Conservation (phyloP, 1,139 yeast genomes). For the Suhomyces maxii region DNA sequence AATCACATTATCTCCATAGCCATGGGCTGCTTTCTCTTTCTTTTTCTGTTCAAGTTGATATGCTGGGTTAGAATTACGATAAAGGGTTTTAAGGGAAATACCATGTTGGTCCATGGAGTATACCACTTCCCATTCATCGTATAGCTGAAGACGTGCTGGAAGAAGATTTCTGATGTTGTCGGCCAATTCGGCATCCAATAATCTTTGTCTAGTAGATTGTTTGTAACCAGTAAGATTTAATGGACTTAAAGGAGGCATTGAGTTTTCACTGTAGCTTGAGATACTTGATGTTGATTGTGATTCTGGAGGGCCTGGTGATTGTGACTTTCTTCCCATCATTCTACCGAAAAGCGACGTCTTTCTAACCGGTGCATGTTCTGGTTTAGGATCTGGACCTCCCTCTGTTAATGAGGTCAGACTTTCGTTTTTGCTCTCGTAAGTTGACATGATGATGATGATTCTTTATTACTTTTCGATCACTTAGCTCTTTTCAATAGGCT, state of each 20-base stretch:
- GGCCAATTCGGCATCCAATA: conserved; percentile 63
- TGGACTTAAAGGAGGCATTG: conserved; percentile 38
- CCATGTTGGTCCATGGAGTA: conserved; percentile 93
- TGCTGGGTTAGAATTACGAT: conserved; percentile 36
- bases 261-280: conserved; percentile 4
- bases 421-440: background rate
- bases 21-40: conserved; percentile 26
- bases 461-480: too few relatives aligned
- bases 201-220: conserved; percentile 52
- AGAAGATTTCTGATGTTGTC: conserved; percentile 69
- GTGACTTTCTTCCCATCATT: conserved; percentile 8
- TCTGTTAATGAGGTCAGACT: conserved; percentile 5
- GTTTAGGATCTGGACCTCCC: background rate
- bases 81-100: conserved; percentile 77
- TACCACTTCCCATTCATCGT: conserved; percentile 71
- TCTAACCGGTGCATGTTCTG: background rate
- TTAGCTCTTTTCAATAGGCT: too few relatives aligned
- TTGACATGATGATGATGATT: background rate
- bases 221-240: conserved; percentile 54
- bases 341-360: conserved; percentile 9
- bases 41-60: conserved; percentile 29
- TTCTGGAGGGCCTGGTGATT: conserved; percentile 4
- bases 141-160: conserved; percentile 77
- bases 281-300: conserved; percentile 2
- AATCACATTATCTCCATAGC: conserved; percentile 41